Base-by-base conservation (phyloP, 169 alveolate genomes). In the Cystoisospora suis region DNA sequence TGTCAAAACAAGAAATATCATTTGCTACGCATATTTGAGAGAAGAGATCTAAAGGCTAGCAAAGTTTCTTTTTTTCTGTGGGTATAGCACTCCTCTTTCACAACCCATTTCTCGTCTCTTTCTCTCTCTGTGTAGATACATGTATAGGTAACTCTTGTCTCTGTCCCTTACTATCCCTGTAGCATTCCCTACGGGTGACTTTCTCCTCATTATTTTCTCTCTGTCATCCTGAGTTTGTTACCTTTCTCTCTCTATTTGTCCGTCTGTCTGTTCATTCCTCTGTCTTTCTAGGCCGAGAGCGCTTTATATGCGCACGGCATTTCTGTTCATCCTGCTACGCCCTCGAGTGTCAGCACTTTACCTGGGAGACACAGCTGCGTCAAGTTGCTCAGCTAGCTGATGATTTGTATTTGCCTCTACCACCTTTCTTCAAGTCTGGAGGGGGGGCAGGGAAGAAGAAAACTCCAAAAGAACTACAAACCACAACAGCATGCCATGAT, bases 321-420 rank as follows among this genome's bases (percentile, higher is more conserved):
- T 72, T 38, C 56, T 72, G 83, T 34, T 46, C 32, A 27, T 72
- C 83, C 45, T 72, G 83, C 83, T 56, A 72, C 53, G 32, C 83
- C 58, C 20, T 72, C 38, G 83, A 72, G 83, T 0, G 27, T 20
- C 83, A 72, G 83, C 83, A 40, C 45, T 72, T 72, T 38, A 40
- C 83, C 38, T 72, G 83, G 58, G 83, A 72, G 58, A 38, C 83
- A 36, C 83, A 72, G 42, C 53, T 72, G 38, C 83, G 83, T 17
- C 83, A 38, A 32, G 58, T 72, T 34, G 83, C 83, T 3, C 56
- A 72, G 23, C 83, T 72, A 6, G 83, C 83, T 34, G 83, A 72
- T 38, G 83, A 72, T 9, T 56, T 72, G 83, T 56, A 40, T 34
- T 56, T 72, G 15, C 40, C 49, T 2, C 42, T 40, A 38, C 83